These are phyloP conservation scores for Moelleriella libera DNA, from an alignment of 2,329 filamentous ascomycete genomes.

Conservation along the genomic window DNA sequence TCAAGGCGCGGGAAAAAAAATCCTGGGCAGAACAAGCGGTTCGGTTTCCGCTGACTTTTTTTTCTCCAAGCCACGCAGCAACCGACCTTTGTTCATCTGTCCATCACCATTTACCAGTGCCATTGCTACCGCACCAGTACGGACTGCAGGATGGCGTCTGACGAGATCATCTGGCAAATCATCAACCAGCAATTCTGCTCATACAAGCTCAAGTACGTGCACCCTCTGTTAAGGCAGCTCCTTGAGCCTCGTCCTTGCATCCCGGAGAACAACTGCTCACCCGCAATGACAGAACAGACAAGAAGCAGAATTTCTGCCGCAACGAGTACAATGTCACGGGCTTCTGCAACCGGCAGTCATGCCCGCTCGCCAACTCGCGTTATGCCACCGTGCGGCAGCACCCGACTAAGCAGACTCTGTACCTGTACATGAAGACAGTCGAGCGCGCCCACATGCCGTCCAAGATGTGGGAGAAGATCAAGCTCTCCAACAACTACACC, in stretches of 20 bases:
- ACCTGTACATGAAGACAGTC: slow-evolving; percentile 93
- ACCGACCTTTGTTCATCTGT: no score
- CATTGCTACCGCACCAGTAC: no score
- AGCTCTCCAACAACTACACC: slow-evolving; percentile 78
- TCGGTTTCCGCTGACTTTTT: neutral
- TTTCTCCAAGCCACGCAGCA: neutral
- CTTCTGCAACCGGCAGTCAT: slow-evolving; percentile 75
- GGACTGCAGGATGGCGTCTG: slow-evolving; percentile 57
- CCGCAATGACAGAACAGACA: slow-evolving; percentile 47
- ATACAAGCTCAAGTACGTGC: slow-evolving; percentile 74
- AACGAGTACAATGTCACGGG: slow-evolving; percentile 85
- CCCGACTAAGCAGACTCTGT: slow-evolving; percentile 67
- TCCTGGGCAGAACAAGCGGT: neutral
- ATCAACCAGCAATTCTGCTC: slow-evolving; percentile 93
- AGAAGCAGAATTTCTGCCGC: slow-evolving; percentile 84
- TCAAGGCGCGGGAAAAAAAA: slow-evolving; percentile 9
- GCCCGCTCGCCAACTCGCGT: slow-evolving; percentile 78
- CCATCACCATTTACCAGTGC: no score
- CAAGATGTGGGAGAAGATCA: slow-evolving; percentile 90
- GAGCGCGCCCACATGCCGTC: slow-evolving; percentile 78
- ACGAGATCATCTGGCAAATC: slow-evolving; percentile 95
- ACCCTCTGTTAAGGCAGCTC: no score
- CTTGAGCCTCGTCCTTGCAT: no score
- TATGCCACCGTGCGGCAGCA: slow-evolving; percentile 87
- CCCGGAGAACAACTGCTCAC: slow-evolving; percentile 12